Percentiles rank a stretch among this genome's conserved stretches.
Conservation (phyloP, 495 filamentous ascomycete species). For the Cairneyella variabilis region DNA sequence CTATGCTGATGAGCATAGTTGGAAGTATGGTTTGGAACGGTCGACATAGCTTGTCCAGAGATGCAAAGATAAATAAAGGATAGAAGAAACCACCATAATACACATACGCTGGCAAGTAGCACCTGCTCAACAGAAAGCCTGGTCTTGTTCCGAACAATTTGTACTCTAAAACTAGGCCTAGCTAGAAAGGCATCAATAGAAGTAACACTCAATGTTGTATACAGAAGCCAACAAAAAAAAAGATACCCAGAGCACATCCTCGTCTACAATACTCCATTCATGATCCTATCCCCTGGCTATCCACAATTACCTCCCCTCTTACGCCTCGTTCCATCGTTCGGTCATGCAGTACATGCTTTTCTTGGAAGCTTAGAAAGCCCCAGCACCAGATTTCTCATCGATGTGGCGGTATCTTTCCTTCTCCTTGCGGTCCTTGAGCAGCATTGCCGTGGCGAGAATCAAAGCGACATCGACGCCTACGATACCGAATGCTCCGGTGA, state of each 20-base stretch:
- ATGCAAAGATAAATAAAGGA: no score
- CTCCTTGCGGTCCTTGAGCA: slow-evolving; percentile 71
- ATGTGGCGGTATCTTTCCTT: slow-evolving; percentile 64
- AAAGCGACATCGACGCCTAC: slow-evolving; percentile 52
- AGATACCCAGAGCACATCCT: not conserved
- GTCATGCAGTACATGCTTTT: not conserved
- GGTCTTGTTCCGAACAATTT: slow-evolving; percentile 1
- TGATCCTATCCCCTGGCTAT: not conserved
- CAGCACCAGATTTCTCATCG: slow-evolving; percentile 61
- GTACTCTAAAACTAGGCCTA: slow-evolving; percentile 19
- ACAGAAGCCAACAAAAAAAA: slow-evolving; percentile 5
- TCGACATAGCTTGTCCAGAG: no score
- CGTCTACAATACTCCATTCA: not conserved
- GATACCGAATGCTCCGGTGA: slow-evolving; percentile 72
- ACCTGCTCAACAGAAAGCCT: no score
- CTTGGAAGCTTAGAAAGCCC: slow-evolving; percentile 16
- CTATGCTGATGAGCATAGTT: no score
- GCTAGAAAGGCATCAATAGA: slow-evolving; percentile 17
- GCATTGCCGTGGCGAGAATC: slow-evolving; percentile 60
- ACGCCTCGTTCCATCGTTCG: no score
- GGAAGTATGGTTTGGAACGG: no score
- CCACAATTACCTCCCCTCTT: not conserved
- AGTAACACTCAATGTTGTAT: slow-evolving; percentile 11
- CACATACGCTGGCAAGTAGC: no score
- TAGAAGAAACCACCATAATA: no score